Evolutionary conservation across 2,329 filamentous ascomycete species (phyloP), one percentile per base, ranked within the genome.

Genomic region (Curvularia sp.): DNA sequence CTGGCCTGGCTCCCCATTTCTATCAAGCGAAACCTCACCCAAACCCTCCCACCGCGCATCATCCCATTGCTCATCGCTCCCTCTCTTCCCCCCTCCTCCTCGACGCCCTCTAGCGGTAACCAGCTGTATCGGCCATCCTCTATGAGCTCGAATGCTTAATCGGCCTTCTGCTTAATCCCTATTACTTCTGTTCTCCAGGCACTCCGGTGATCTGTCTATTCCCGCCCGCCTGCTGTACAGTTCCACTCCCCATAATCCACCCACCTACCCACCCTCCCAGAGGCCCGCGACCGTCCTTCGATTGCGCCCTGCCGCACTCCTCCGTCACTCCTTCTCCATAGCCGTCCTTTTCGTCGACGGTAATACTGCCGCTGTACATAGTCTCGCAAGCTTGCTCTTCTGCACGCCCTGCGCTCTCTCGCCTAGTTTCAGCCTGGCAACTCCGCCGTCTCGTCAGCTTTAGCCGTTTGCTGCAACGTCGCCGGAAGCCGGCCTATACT

Each of bases 121-220:
- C 51, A 60, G 59, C 63, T 60, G 60, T 54, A 55, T 53, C 52
- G 60, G 61, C 57, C 57, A n/a, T 23, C 50, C 57, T 60, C 61
- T 38, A 69, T 70, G 71, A 70, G 69, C 69, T 61, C 68, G 61
- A 51, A 63, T 65, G 65, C 64, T 61, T 72, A 70, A 64, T 70
- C 63, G 61, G 64, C 64, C 63, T 63, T 62, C 63, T 64, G 70
- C 66, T 54, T 75, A 76, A 75, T 75, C 74, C 47, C 48, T 68
- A 67, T 73, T 74, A 69, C 66, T 75, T 76, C 63, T 61, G 50
- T 74, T 75, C 74, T 76, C 74, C 74, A 76, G 69, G 63, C 68
- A 63, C 68, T 54, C 54, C 51, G 47, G 68, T 68, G 69, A 66
- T 70, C 69, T 77, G 74, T 77, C 70, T 77, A 77, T 77, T 77